Base-by-base conservation (phyloP, 768 basidiomycete genomes). In the Wakefieldia striispora region DNA sequence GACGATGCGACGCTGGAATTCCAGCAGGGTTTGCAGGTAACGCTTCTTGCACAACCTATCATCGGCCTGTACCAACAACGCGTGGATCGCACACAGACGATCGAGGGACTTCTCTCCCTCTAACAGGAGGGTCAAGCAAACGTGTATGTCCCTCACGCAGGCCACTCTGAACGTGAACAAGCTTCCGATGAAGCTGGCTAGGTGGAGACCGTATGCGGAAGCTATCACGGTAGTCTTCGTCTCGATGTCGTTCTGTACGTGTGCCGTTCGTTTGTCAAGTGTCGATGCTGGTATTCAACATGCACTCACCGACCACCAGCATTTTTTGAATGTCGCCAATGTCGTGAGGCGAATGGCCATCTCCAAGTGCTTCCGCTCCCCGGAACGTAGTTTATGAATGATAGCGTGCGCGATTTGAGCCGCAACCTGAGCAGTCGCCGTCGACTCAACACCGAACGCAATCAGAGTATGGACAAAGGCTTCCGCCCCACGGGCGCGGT, bases 61-160 rank as follows among this genome's bases (percentile, higher is more conserved):
- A 41, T 69, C 65, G 41, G 67, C 62, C 42, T 66, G 66, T 21
- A 59, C 40, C 27, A 72, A 33, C 23, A 72, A 23, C 0, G 71
- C 71, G 17, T 71, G 72, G 53, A 68, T 67, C 3, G 69, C 72
- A 37, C 64, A 62, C 37, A 73, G 40, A 14, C 62, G 61, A 17
- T 67, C 57, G 33, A 67, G 56, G 34, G 55, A 23, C 26, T 54
- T 54, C 11, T 54, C 50, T 21, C 58, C 64, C 14, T 54, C 46
- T 19, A 45, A n/a, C 0, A 72, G 50, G 10, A 63, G 40, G 20
- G 43, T 44, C 31, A 73, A 37, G 50, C 70, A 71, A n/a, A 55
- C n/a, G 23, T 63, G 51, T 42, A 70, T 43, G 40, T 72, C 71
- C 29, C 45, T 59, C 3, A 54, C 63, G 2, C 29, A 46, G 35